These are phyloP conservation scores for Malus hybrid DNA, from an alignment of 331 rosid species.

Conservation along the genomic window DNA sequence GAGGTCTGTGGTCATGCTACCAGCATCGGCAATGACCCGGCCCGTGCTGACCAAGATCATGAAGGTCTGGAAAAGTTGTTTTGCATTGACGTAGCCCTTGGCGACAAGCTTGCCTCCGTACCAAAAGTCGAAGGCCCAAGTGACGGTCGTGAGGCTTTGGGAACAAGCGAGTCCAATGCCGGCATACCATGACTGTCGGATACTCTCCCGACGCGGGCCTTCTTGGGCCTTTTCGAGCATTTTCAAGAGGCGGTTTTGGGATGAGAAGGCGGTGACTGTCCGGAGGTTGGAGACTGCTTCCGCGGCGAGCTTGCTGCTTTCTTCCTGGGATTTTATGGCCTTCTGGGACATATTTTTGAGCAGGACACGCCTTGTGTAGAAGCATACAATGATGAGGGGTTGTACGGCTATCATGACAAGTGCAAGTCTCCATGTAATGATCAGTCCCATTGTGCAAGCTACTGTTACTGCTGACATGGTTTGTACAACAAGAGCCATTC, in stretches of 20 bases:
- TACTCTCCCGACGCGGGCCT: conserved; percentile 53
- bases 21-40: conserved; percentile 85
- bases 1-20: conserved; percentile 82
- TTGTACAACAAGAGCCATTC: conserved; percentile 68
- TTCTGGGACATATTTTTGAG: conserved; percentile 49
- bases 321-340: conserved; percentile 63
- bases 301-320: conserved; percentile 78
- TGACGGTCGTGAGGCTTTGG: conserved; percentile 38
- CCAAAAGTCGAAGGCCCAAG: conserved; percentile 84
- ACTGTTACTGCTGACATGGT: conserved; percentile 53
- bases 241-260: conserved; percentile 61
- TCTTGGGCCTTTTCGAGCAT: conserved; percentile 75
- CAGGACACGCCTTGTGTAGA: conserved; percentile 68
- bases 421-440: conserved; percentile 82
- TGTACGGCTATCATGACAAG: conserved; percentile 78
- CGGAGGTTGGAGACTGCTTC: conserved; percentile 87
- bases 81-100: conserved; percentile 29
- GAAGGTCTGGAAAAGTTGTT: conserved; percentile 64
- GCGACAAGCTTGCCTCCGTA: conserved; percentile 64
- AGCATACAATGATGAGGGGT: conserved; percentile 56
- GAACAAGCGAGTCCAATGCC: conserved; percentile 77
- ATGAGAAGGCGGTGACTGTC: conserved; percentile 79
- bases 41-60: conserved; percentile 71
- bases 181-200: conserved; percentile 69
- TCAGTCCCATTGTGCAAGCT: conserved; percentile 72